phyloP scores from a whole-genome alignment of 2,329 filamentous ascomycete genomes.

The Diaporthe caulivora region DNA sequence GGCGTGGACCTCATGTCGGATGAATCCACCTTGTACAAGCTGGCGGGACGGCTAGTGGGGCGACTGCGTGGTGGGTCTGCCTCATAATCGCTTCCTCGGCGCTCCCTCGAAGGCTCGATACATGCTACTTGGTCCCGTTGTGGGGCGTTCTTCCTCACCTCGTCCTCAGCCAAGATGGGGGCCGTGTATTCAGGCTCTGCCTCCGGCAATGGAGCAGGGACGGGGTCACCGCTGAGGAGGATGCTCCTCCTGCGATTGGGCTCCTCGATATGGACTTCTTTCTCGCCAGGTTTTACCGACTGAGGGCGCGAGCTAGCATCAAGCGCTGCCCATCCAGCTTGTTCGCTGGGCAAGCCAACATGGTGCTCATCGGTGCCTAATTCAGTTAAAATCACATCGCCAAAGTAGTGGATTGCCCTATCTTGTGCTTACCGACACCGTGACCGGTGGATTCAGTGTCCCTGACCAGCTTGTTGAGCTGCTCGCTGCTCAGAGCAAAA shows the following conservation, averaged over 20 bases:
- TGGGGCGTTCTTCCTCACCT: slow-evolving; percentile 80
- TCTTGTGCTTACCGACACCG: slow-evolving; percentile 60
- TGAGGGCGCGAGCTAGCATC: slow-evolving; percentile 78
- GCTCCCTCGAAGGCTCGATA: slow-evolving; percentile 79
- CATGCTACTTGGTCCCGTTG: slow-evolving; percentile 81
- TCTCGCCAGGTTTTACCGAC: slow-evolving; percentile 62
- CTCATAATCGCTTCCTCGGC: slow-evolving; percentile 70
- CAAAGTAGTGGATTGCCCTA: not conserved
- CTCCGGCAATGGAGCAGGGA: slow-evolving; percentile 60
- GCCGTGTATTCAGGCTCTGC: slow-evolving; percentile 72
- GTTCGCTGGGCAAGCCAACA: slow-evolving; percentile 85
- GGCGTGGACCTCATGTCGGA: slow-evolving; percentile 74
- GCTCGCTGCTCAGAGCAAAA: slow-evolving; percentile 88
- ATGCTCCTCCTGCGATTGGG: slow-evolving; percentile 61
- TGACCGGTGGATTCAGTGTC: slow-evolving; percentile 71
- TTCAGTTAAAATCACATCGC: slow-evolving; percentile 46
- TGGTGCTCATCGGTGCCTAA: slow-evolving; percentile 74
- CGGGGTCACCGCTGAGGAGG: slow-evolving; percentile 56
- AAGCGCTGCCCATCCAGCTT: slow-evolving; percentile 91
- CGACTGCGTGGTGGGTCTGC: slow-evolving; percentile 69
- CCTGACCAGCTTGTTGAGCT: slow-evolving; percentile 90
- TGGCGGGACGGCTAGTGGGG: slow-evolving; percentile 73
- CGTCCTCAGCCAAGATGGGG: slow-evolving; percentile 90
- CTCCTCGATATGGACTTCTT: slow-evolving; percentile 84
- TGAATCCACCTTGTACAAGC: slow-evolving; percentile 69